Base-by-base conservation (phyloP, 2,329 filamentous ascomycete genomes). In the Penicillium italicum region DNA sequence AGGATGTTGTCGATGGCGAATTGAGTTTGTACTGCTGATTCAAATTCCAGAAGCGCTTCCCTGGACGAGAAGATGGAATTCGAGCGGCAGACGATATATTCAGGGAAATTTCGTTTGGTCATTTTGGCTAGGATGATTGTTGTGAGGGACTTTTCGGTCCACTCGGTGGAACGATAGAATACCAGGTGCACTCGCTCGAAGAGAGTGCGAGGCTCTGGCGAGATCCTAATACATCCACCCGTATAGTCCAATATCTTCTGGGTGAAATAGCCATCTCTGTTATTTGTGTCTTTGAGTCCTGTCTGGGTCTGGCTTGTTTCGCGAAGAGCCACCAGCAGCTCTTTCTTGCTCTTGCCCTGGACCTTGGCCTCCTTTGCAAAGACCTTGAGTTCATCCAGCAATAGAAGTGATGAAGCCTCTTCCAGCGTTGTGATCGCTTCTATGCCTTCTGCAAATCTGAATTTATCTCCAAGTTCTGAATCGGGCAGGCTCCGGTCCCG, bases 131-230 rank as follows among this genome's bases (percentile, higher is more conserved):
- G 81, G 42, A 99, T 96, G 51, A 97, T 93, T 0, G 92, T 93
- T 1, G 91, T 97, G 14, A 99, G 78, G 1, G 93, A 97, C 72
- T 96, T 97, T 66, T 97, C 93, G 0, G 92, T 96, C 94, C 94
- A 99, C 70, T 96, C 90, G 0, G 91, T 95, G 10, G 92, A 97
- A 56, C 93, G 83, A 72, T 97, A 97, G 72, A 97, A 99, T 28
- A 99, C 91, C 2, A 99, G 77, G 74, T 97, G 94, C 0, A 97
- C 91, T 26, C 94, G 85, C 72, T 97, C 91, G 66, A 99, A 99
- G 0, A 99, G 81, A 66, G 86, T 90, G 59, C 91, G 82, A 0
- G 87, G 82, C 0, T 83, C 75, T 0, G 87, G 75, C 0, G 90
- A 90, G 12, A 99, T 82, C 36, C 93, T 82, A 58, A 97, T 87